phyloP scores from a whole-genome alignment of 73 alveolate genomes.

The Loxodes magnus region DNA sequence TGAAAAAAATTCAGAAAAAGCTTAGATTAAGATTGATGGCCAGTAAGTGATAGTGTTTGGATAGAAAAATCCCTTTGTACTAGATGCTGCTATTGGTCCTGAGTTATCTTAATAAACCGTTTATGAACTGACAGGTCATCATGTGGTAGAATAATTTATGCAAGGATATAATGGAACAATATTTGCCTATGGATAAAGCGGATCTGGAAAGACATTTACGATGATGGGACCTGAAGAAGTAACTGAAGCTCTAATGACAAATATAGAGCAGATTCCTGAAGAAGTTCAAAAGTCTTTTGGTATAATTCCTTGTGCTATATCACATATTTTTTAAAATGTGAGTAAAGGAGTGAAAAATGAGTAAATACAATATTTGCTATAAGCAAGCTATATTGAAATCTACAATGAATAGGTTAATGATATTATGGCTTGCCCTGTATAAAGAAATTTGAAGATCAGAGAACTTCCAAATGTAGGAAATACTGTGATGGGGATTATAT shows the following conservation, averaged over 20 bases:
- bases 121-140: conserved; percentile 4
- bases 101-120: not conserved
- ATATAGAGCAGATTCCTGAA: conserved; percentile 4
- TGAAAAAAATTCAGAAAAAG: not conserved
- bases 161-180: conserved; percentile 10
- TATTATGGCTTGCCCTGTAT: conserved; percentile 39
- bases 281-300: conserved; percentile 47
- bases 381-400: conserved; percentile 66
- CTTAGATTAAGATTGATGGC: not conserved
- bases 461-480: conserved; percentile 23
- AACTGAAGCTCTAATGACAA: not conserved
- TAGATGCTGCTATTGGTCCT: conserved; percentile 7
- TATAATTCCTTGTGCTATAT: conserved; percentile 63
- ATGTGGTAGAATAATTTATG: not conserved
- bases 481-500: conserved; percentile 44
- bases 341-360: conserved; percentile 49
- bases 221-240: conserved; percentile 20
- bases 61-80: not conserved
- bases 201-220: conserved; percentile 12
- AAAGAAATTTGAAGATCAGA: conserved; percentile 58
- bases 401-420: conserved; percentile 79
- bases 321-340: conserved; percentile 67
- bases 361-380: conserved; percentile 28
- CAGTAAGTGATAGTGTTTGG: no score
- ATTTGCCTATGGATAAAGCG: conserved; percentile 14